A percentile compares a stretch with the other conserved stretches of the same genome.
These are phyloP conservation scores for Tympanopsis confertula DNA, from an alignment of 2,329 filamentous ascomycete genomes.

Conservation along the genomic window DNA sequence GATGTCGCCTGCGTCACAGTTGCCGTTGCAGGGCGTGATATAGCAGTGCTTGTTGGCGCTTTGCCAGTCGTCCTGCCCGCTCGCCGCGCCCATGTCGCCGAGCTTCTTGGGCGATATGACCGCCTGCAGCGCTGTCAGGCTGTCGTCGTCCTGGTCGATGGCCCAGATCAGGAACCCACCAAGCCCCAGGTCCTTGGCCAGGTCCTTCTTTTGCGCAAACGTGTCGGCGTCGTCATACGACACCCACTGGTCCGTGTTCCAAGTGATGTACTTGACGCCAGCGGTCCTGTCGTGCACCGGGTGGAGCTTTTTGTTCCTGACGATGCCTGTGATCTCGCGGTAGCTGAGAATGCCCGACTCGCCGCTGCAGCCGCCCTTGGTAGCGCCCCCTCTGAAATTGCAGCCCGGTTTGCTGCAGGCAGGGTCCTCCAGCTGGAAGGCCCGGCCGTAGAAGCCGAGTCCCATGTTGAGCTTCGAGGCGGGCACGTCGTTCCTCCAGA, in stretches of 20 bases:
- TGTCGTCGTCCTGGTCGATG: slow-evolving; percentile 13
- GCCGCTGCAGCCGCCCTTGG: slow-evolving; percentile 9
- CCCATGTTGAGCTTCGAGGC: slow-evolving; percentile 3
- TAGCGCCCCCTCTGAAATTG: slow-evolving; percentile 9
- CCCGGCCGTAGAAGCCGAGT: slow-evolving; percentile 4
- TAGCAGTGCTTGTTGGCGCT: slow-evolving; percentile 12
- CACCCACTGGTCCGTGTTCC: slow-evolving; percentile 25
- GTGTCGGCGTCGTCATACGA: slow-evolving; percentile 25
- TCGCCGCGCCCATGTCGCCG: slow-evolving; percentile 2
- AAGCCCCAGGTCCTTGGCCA: slow-evolving; percentile 17
- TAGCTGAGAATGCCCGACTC: slow-evolving; percentile 12
- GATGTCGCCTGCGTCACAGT: slow-evolving; percentile 15
- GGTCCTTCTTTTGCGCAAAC: slow-evolving; percentile 17
- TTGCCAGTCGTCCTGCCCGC: slow-evolving; percentile 6
- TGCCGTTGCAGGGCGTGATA: slow-evolving; percentile 13
- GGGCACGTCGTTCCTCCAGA: neutral
- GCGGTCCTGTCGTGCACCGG: slow-evolving; percentile 13
- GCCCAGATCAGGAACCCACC: slow-evolving; percentile 20
- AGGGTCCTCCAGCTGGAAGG: slow-evolving; percentile 10
- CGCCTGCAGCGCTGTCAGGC: slow-evolving; percentile 8
- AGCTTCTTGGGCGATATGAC: slow-evolving; percentile 5
- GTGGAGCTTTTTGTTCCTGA: slow-evolving; percentile 9
- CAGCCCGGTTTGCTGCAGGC: slow-evolving; percentile 12
- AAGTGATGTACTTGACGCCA: slow-evolving; percentile 19
- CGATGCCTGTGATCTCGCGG: slow-evolving; percentile 11